phyloP scores from a whole-genome alignment of 1,284 basidiomycete genomes.

The Fomitopsis schrenkii region DNA sequence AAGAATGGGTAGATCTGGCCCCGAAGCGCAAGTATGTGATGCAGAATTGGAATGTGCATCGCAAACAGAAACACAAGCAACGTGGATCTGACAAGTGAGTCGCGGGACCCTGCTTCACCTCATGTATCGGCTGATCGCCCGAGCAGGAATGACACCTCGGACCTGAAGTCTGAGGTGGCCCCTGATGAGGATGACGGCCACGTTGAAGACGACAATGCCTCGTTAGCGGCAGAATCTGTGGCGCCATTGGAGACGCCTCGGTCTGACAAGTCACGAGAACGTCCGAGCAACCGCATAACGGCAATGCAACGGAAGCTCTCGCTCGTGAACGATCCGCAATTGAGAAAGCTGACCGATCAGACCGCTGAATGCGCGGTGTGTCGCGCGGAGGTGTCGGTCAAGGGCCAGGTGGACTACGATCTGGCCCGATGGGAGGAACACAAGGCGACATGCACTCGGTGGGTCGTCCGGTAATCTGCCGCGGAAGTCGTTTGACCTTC shows the following conservation, averaged over 20 bases:
- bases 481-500: not conserved
- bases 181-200: constrained; percentile 24
- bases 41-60: constrained; percentile 54
- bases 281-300: constrained; percentile 52
- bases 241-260: constrained; percentile 9
- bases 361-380: constrained; percentile 51
- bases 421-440: constrained; percentile 56
- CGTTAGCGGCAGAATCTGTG: constrained; percentile 13
- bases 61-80: constrained; percentile 36
- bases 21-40: constrained; percentile 49
- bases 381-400: constrained; percentile 35
- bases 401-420: constrained; percentile 49
- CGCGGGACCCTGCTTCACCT: not conserved
- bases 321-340: constrained; percentile 58
- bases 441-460: constrained; percentile 48
- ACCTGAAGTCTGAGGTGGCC: constrained; percentile 9
- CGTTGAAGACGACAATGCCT: constrained; percentile 20
- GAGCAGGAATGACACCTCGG: constrained; percentile 1
- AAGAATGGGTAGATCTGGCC: constrained; percentile 50
- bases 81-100: constrained; percentile 17
- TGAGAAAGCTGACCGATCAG: constrained; percentile 38
- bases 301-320: constrained; percentile 54
- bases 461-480: not conserved
- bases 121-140: not conserved
- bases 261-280: constrained; percentile 35